Evolutionary conservation across 352 stramenopile species (phyloP).

Genomic region (Pythium diclinum): DNA sequence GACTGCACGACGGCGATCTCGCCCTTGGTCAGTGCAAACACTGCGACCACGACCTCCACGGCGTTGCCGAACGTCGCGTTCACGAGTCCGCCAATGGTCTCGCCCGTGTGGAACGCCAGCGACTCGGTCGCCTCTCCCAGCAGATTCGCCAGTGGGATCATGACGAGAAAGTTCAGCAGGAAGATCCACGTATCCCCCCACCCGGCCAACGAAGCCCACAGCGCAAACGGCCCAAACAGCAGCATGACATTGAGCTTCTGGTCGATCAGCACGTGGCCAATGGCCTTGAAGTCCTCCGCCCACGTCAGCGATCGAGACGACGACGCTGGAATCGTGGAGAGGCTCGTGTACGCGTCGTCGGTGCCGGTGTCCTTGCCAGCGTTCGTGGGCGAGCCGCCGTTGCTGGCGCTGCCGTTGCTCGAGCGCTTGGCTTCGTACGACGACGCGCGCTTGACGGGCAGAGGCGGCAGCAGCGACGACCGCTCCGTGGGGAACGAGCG

Average conservation of each 20-base stretch:
- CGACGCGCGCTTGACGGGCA: constrained; percentile 20
- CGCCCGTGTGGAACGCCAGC: constrained; percentile 94
- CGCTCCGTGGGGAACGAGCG: constrained; percentile 32
- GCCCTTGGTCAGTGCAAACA: constrained; percentile 91
- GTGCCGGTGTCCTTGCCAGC: background rate
- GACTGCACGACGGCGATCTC: constrained; percentile 96
- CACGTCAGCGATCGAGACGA: constrained; percentile 8
- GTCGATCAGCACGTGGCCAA: constrained; percentile 41
- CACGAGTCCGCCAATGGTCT: constrained; percentile 96
- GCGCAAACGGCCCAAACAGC: constrained; percentile 48
- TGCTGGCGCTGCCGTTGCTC: constrained; percentile 1
- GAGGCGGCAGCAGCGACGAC: constrained; percentile 33
- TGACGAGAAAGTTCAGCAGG: constrained; percentile 95
- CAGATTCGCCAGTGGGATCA: constrained; percentile 94
- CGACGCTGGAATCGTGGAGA: background rate
- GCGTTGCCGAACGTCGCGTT: constrained; percentile 99
- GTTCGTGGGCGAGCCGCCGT: background rate
- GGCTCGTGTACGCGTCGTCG: constrained; percentile 3
- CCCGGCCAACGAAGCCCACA: constrained; percentile 55
- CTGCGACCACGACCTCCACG: constrained; percentile 95
- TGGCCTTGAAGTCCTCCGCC: constrained; percentile 41
- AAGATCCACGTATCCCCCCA: constrained; percentile 89
- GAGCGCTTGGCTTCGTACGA: constrained; percentile 17
- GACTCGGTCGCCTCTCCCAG: constrained; percentile 97
- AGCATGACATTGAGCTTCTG: constrained; percentile 75